Conservation (phyloP, 305 asterid genomes). For the Solanum hybrid region DNA sequence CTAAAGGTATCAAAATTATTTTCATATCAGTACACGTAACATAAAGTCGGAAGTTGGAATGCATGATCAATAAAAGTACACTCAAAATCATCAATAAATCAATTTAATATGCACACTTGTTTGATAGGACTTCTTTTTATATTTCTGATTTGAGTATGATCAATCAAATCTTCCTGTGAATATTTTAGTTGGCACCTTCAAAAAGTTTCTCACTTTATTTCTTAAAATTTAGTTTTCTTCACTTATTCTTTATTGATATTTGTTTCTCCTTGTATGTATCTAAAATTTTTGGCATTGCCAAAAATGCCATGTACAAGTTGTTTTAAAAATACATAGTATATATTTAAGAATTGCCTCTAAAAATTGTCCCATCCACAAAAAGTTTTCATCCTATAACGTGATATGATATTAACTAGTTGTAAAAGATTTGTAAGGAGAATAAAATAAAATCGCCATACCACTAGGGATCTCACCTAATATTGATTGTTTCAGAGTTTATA, state of each 20-base stretch:
- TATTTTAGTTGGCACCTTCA: background rate
- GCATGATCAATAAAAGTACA: background rate
- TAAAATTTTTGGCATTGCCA: background rate
- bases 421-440: background rate
- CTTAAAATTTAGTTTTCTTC: background rate
- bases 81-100: background rate
- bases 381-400: background rate
- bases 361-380: background rate
- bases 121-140: background rate
- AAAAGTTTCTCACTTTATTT: background rate
- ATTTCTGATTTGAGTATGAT: background rate
- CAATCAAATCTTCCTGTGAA: background rate
- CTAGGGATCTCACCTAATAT: background rate
- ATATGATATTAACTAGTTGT: background rate
- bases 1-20: background rate
- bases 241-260: background rate
- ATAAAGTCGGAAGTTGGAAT: background rate
- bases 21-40: background rate
- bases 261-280: background rate
- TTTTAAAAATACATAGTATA: background rate
- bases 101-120: background rate
- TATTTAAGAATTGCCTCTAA: background rate
- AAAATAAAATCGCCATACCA: background rate
- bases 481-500: background rate
- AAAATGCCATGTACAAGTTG: background rate